These are phyloP conservation scores for Mycena rosella DNA, from an alignment of 768 basidiomycete genomes.

Conservation along the genomic window DNA sequence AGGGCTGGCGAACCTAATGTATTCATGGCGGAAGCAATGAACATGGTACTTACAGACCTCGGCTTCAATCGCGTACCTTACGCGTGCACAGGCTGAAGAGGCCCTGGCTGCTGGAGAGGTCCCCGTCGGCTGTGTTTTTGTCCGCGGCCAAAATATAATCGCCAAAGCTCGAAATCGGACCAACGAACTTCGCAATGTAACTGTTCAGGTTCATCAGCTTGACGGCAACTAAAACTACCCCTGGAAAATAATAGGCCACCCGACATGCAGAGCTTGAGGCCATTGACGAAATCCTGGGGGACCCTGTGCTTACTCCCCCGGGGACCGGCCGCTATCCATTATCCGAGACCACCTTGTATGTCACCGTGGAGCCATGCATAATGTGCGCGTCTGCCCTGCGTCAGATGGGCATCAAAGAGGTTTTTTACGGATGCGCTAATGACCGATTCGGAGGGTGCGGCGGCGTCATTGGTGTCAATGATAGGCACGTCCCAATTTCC, in stretches of 20 bases:
- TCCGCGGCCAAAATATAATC: conserved; percentile 80
- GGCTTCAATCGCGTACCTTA: conserved; percentile 25
- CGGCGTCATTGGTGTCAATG: conserved; percentile 91
- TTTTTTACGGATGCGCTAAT: conserved; percentile 94
- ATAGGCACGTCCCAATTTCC: conserved; percentile 60
- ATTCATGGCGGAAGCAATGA: conserved; percentile 82
- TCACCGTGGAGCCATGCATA: conserved; percentile 99
- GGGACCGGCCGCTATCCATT: conserved; percentile 63
- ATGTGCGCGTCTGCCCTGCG: conserved; percentile 98
- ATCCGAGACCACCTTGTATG: conserved; percentile 87
- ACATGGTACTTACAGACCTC: conserved; percentile 66
- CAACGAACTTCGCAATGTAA: conserved; percentile 92
- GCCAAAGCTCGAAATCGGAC: conserved; percentile 93
- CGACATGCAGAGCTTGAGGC: conserved; percentile 98
- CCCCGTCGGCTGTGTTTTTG: conserved; percentile 97
- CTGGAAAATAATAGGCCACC: conserved; percentile 76
- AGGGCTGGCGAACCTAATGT: conserved; percentile 1
- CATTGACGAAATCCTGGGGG: conserved; percentile 86
- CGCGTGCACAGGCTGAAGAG: conserved; percentile 75
- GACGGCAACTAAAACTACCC: background rate
- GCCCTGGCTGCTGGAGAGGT: conserved; percentile 90
- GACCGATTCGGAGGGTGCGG: conserved; percentile 98
- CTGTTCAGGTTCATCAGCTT: conserved; percentile 8
- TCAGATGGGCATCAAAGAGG: conserved; percentile 91
- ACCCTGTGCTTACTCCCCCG: conserved; percentile 69